Percentiles rank a stretch among this genome's conserved stretches.
Evolutionary conservation across 495 filamentous ascomycete genomes (phyloP).

Genomic region (Talaromyces proteolyticus): DNA sequence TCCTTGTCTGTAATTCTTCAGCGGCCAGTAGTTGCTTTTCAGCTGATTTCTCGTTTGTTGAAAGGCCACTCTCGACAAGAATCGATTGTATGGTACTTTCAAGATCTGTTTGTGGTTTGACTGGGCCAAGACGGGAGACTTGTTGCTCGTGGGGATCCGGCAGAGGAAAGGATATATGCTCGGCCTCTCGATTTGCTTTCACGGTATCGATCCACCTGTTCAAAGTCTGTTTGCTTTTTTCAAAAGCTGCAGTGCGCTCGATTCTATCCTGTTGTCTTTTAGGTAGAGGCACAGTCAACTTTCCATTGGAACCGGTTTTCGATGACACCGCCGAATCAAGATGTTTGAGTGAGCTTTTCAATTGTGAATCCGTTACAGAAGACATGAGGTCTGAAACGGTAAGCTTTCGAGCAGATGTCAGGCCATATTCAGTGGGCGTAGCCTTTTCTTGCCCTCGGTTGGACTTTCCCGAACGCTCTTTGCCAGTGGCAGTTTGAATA

Average conservation of each 20-base stretch:
- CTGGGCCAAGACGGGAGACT: slow-evolving; percentile 36
- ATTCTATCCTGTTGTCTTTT: slow-evolving; percentile 87
- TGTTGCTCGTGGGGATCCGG: slow-evolving; percentile 58
- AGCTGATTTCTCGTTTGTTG: slow-evolving; percentile 48
- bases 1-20: slow-evolving; percentile 63
- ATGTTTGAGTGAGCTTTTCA: slow-evolving; percentile 76
- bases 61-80: slow-evolving; percentile 80
- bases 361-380: slow-evolving; percentile 64
- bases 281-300: slow-evolving; percentile 76
- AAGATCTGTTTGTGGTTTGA: slow-evolving; percentile 66
- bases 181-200: slow-evolving; percentile 85
- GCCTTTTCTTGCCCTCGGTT: slow-evolving; percentile 39
- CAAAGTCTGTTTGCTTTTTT: slow-evolving; percentile 86
- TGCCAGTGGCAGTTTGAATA: slow-evolving; percentile 37
- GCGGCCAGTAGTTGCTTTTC: slow-evolving; percentile 62
- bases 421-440: slow-evolving; percentile 51
- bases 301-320: slow-evolving; percentile 57
- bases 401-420: slow-evolving; percentile 61
- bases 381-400: slow-evolving; percentile 74
- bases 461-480: slow-evolving; percentile 21
- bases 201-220: slow-evolving; percentile 92
- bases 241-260: slow-evolving; percentile 78
- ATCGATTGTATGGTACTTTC: slow-evolving; percentile 82
- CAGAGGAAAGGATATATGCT: slow-evolving; percentile 88
- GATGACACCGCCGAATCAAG: slow-evolving; percentile 38